Conservation (phyloP, 352 stramenopile genomes). For the Pythium aquatile region DNA sequence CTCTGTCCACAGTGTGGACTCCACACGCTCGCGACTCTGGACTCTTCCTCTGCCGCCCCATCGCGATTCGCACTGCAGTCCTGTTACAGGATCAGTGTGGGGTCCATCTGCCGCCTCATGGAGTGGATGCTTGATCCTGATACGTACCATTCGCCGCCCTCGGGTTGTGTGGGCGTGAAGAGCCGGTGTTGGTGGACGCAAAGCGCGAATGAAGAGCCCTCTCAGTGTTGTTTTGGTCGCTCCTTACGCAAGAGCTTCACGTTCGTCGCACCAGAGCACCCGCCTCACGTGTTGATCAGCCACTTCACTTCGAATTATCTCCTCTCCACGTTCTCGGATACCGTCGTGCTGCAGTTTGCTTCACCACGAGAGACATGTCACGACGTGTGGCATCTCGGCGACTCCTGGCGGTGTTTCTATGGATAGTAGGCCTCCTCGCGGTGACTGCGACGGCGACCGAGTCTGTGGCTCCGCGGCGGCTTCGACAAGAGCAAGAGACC, state of each 20-base stretch:
- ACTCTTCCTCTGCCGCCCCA: background rate
- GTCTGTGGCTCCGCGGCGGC: too few species aligned
- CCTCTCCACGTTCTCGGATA: background rate
- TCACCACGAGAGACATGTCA: background rate
- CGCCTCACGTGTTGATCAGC: background rate
- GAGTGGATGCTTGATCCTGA: background rate
- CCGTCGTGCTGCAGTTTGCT: too few species aligned
- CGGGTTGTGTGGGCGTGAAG: background rate
- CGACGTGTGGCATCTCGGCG: background rate
- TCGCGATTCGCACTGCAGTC: too few species aligned
- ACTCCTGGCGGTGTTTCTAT: background rate
- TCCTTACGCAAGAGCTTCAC: background rate
- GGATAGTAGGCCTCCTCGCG: background rate
- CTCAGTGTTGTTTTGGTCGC: background rate
- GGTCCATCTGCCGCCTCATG: background rate
- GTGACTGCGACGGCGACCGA: background rate
- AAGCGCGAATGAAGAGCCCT: background rate
- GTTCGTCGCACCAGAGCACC: background rate
- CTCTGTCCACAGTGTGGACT: background rate
- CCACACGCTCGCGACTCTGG: background rate
- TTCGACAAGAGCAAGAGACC: background rate
- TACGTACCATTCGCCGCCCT: background rate
- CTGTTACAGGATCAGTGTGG: too few species aligned
- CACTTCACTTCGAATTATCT: background rate
- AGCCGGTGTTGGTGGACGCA: background rate